A percentile compares a stretch with the other conserved stretches of the same genome.
Conservation (phyloP, 352 stramenopile species). For the Pythium pyrilobum region DNA sequence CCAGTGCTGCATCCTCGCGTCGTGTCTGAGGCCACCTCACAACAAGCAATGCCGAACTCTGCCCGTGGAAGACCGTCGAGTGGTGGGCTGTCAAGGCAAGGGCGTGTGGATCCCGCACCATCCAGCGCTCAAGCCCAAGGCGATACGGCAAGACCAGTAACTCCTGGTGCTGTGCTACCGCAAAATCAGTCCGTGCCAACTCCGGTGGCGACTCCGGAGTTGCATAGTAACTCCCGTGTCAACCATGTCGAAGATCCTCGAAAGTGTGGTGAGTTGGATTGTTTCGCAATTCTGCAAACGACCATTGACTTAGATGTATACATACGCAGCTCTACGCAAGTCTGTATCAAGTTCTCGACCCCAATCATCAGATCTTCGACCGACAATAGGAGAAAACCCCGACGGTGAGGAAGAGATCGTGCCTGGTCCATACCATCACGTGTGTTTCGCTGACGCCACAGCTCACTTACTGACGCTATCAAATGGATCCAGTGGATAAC, state of each 20-base stretch:
- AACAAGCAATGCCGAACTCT: neutral
- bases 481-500: too few relatives aligned
- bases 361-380: neutral
- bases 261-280: slow-evolving; percentile 7
- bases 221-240: neutral
- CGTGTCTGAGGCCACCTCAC: neutral
- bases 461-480: too few relatives aligned
- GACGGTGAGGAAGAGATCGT: neutral
- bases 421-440: too few relatives aligned
- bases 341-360: neutral
- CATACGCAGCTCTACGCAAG: neutral
- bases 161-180: slow-evolving; percentile 9
- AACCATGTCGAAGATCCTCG: slow-evolving; percentile 13
- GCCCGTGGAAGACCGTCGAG: slow-evolving; percentile 8
- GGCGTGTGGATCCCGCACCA: neutral
- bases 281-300: too few relatives aligned
- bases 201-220: neutral
- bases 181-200: neutral
- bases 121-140: neutral
- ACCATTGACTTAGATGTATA: too few relatives aligned
- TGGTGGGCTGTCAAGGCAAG: neutral
- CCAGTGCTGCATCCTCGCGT: slow-evolving; percentile 14
- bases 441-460: too few relatives aligned
- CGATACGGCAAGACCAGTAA: slow-evolving; percentile 3
- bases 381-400: neutral